Base-by-base conservation (phyloP, 2,329 filamentous ascomycete genomes). In the Aspergillus pseudotamarii region DNA sequence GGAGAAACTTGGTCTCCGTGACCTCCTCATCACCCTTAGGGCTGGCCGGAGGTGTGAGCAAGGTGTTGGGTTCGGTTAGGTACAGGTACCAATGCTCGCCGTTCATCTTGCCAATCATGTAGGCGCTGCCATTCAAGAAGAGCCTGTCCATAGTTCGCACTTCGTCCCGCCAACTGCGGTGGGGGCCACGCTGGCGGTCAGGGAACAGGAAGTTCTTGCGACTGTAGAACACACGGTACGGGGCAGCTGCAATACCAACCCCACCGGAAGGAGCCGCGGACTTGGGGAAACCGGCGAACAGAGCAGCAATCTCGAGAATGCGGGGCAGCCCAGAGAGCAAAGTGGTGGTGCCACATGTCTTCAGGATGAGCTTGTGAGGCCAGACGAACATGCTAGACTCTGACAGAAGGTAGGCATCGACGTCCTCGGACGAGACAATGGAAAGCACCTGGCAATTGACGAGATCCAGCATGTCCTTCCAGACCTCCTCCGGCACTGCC, bases 301-400 rank as follows among this genome's bases (percentile, higher is more conserved):
- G 81, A 55, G 93, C 92, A 34, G 95, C 95, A 73, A 98, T 97
- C 77, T 96, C 93, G 59, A 99, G 85, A 78, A 99, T 90, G 70
- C 93, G 92, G 69, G 93, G 92, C 53, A 99, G 86, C 23, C 95
- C 95, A 55, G 91, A 90, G 8, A 99, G 87, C 59, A 99, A 83
- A 3, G 95, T 99, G 16, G 95, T 99, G 28, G 95, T 99, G 64
- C 95, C 95, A 74, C 95, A 99, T 9, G 95, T 99, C 87, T 99
- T 99, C 70, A 99, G 84, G 65, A 99, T 97, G 68, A 99, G 87
- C 85, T 99, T 99, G 87, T 99, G 95, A n/a, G 94, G 93, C 80
- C 97, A 99, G 72, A 99, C 93, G 77, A 99, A 99, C 94, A 99
- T 97, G 91, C 95, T 98, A 46, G 95, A 98, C 82, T 99, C 95